These are phyloP conservation scores for Candida wancherniae DNA, from an alignment of 805 yeast species.

Conservation along the genomic window DNA sequence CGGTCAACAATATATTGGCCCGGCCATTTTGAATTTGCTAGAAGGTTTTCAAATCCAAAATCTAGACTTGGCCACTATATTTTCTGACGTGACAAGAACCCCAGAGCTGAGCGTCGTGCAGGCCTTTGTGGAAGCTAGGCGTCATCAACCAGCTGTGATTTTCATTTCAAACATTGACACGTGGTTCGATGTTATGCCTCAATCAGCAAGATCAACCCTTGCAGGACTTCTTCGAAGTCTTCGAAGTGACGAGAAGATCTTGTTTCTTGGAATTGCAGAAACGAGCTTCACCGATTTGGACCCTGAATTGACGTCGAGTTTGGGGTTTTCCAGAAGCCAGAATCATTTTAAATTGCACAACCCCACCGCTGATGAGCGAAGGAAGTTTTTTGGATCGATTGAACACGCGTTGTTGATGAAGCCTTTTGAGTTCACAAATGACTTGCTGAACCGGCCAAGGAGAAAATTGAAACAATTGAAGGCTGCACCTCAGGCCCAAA, in stretches of 20 bases:
- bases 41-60: slow-evolving; percentile 91
- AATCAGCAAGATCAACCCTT: slow-evolving; percentile 67
- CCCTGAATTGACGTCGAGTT: slow-evolving; percentile 46
- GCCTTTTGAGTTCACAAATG: slow-evolving; percentile 68
- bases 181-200: slow-evolving; percentile 66
- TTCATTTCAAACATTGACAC: slow-evolving; percentile 78
- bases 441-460: slow-evolving; percentile 52
- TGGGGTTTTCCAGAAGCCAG: slow-evolving; percentile 49
- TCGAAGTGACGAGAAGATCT: slow-evolving; percentile 64
- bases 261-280: slow-evolving; percentile 72
- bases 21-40: slow-evolving; percentile 73
- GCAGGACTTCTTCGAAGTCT: slow-evolving; percentile 64
- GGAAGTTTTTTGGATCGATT: slow-evolving; percentile 51
- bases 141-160: slow-evolving; percentile 84
- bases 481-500: slow-evolving; percentile 20
- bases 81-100: slow-evolving; percentile 73
- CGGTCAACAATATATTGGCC: slow-evolving; percentile 82
- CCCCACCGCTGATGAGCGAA: slow-evolving; percentile 47
- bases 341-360: slow-evolving; percentile 42
- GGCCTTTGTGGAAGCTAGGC: slow-evolving; percentile 77
- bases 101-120: slow-evolving; percentile 83
- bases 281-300: slow-evolving; percentile 35
- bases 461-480: slow-evolving; percentile 41
- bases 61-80: slow-evolving; percentile 71
- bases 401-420: slow-evolving; percentile 54